Evolutionary conservation across 73 alveolate species (phyloP), one percentile per base, ranked within the genome.

Genomic region (Effrenium voratum): DNA sequence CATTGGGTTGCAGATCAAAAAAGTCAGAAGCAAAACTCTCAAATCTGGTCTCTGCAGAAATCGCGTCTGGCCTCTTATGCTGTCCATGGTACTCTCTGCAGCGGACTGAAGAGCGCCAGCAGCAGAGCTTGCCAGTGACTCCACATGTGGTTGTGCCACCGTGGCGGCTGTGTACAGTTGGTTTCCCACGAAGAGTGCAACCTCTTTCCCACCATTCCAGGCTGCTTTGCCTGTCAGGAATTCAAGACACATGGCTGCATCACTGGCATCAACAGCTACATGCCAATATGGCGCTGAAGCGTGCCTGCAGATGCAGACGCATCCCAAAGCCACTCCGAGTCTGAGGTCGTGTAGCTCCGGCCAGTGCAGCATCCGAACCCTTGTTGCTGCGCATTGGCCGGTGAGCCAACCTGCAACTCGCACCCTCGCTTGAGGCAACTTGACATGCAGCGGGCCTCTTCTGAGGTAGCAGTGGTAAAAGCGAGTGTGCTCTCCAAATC

Each of bases 21-120:
- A 73, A 47, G 5, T 5, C 52, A 28, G 52, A 1, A 22, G 84
- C 15, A 22, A 73, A 12, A 36, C 30, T n/a, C n/a, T n/a, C n/a
- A n/a, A n/a, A n/a, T n/a, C n/a, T n/a, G n/a, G n/a, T n/a, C n/a
- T n/a, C n/a, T n/a, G n/a, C n/a, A n/a, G n/a, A n/a, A n/a, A n/a
- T n/a, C n/a, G n/a, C n/a, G n/a, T n/a, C n/a, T 52, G 80, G 94
- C 94, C 94, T 86, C 83, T 59, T 63, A 86, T 59, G 60, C 44
- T 66, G 45, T 40, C 94, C 82, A 86, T 44, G 83, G 63, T 30
- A 15, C 60, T 83, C 43, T 41, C 83, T 13, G 94, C 94, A 15
- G 94, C 94, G 1, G 82, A 22, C 44, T 86, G 66, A 66, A 86
- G 73, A 34, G 94, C 94, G 60, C 28, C 43, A 30, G 94, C 80